Percentiles rank a stretch among this genome's conserved stretches.
Evolutionary conservation across 129 eudicot genomes (phyloP).

Genomic region (Pseudognaphalium luteoalbum): DNA sequence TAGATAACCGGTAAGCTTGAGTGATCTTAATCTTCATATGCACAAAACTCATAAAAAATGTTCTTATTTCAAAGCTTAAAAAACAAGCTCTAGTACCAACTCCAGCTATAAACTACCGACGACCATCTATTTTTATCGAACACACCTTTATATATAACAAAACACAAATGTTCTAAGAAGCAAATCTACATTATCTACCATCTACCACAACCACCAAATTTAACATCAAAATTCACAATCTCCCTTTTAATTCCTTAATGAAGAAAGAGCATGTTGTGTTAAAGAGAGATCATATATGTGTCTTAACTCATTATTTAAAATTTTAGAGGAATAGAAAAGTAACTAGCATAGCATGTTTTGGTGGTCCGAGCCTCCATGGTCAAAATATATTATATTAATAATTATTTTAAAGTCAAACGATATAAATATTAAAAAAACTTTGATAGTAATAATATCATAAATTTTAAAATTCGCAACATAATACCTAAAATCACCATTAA

Average conservation of each 20-base stretch:
- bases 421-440: not conserved
- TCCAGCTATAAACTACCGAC: too few relatives aligned
- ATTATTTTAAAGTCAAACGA: too few relatives aligned
- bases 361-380: not conserved
- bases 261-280: slow-evolving; percentile 8
- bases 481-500: not conserved
- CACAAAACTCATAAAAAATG: not conserved
- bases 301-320: not conserved
- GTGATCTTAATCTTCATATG: not conserved
- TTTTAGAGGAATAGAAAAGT: slow-evolving; percentile 1
- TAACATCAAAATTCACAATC: slow-evolving; percentile 10
- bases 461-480: not conserved
- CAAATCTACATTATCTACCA: slow-evolving; percentile 1
- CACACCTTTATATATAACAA: too few relatives aligned
- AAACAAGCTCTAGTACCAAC: not conserved
- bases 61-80: not conserved
- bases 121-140: too few relatives aligned
- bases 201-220: slow-evolving; percentile 8
- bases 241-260: not conserved
- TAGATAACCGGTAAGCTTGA: not conserved
- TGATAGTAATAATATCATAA: not conserved
- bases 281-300: slow-evolving; percentile 12
- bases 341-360: slow-evolving; percentile 4
- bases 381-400: too few relatives aligned
- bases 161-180: not conserved